phyloP scores from a whole-genome alignment of 768 basidiomycete species.

The Amanita rimosa region DNA sequence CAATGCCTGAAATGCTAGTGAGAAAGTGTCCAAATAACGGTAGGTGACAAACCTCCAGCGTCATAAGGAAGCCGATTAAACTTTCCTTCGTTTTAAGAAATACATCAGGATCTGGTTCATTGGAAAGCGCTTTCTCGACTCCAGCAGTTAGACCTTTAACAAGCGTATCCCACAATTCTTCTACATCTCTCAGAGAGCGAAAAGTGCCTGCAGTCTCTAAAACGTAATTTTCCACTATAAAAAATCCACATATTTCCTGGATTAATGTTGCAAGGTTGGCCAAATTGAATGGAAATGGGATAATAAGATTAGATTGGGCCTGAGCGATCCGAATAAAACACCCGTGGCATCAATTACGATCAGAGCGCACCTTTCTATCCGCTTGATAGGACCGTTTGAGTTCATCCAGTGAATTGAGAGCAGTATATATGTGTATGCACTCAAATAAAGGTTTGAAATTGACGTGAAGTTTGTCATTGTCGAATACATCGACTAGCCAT shows the following conservation, averaged over 20 bases:
- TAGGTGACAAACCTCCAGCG: conserved; percentile 59
- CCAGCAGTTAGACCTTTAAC: conserved; percentile 61
- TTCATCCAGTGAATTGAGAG: conserved; percentile 84
- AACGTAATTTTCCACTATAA: conserved; percentile 92
- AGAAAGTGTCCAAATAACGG: not conserved
- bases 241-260: conserved; percentile 94
- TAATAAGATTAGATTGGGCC: conserved; percentile 96
- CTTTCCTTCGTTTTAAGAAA: conserved; percentile 79
- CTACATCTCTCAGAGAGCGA: conserved; percentile 83
- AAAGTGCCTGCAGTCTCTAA: conserved; percentile 82
- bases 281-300: conserved; percentile 63
- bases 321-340: conserved; percentile 18
- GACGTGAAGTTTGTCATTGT: conserved; percentile 79
- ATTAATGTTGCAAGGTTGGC: conserved; percentile 63
- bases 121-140: conserved; percentile 60
- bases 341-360: not conserved
- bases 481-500: conserved; percentile 74
- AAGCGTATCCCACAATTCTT: conserved; percentile 91
- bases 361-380: conserved; percentile 69
- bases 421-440: conserved; percentile 93
- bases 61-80: conserved; percentile 80
- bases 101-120: conserved; percentile 69
- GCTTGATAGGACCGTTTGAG: conserved; percentile 89
- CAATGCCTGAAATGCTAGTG: conserved; percentile 47
- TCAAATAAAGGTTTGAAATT: conserved; percentile 95